These are phyloP conservation scores for Speleostelium caveatum DNA, from an alignment of 78 protist genomes.

Conservation along the genomic window DNA sequence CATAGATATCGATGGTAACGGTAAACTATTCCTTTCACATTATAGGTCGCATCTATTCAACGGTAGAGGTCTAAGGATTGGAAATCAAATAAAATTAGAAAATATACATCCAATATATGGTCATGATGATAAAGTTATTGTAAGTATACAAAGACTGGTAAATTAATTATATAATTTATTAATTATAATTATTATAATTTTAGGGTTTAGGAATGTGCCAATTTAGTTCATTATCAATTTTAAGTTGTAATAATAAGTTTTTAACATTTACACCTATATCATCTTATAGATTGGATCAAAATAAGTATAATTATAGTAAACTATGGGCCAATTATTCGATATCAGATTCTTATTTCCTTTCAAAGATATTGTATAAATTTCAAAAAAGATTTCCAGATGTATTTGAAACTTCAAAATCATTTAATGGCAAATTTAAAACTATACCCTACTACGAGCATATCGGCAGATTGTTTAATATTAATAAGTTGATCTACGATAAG, in stretches of 20 bases:
- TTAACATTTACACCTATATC: neutral
- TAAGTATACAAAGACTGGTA: neutral
- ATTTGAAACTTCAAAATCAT: slow-evolving; percentile 5
- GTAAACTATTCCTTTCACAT: slow-evolving; percentile 35
- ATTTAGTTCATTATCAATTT: slow-evolving; percentile 17
- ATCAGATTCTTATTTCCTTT: neutral
- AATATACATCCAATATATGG: slow-evolving; percentile 49
- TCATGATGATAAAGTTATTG: neutral
- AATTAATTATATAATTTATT: neutral
- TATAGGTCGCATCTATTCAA: slow-evolving; percentile 14
- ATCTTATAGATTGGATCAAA: neutral
- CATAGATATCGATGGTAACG: neutral
- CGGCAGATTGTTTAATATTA: slow-evolving; percentile 14
- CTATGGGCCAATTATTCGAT: slow-evolving; percentile 53
- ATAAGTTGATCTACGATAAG: neutral
- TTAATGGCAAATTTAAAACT: neutral
- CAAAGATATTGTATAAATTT: neutral
- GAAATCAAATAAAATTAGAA: slow-evolving; percentile 3
- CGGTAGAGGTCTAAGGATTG: slow-evolving; percentile 57
- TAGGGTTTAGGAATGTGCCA: slow-evolving; percentile 53
- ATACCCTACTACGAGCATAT: slow-evolving; percentile 45
- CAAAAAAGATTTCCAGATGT: neutral
- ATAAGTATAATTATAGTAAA: neutral
- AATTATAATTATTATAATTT: too few species aligned
- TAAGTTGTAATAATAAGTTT: slow-evolving; percentile 18